Base-by-base conservation (phyloP, 768 basidiomycete species). In the Chalciporus sphaerocephalus region DNA sequence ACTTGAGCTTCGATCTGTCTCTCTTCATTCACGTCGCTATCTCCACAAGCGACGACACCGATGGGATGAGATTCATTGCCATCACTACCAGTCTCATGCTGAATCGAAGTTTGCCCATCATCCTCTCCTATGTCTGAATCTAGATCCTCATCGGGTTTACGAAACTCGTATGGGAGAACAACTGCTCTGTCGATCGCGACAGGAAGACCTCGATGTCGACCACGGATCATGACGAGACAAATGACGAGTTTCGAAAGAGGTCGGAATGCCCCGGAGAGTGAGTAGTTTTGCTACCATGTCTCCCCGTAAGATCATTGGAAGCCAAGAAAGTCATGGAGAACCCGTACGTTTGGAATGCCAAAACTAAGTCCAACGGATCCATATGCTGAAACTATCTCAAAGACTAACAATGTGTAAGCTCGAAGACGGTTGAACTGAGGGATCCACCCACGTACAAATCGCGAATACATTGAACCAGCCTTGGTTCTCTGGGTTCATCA, bases 221-320 rank as follows among this genome's bases (percentile, higher is more conserved):
- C 92, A 46, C 96, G 87, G 50, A 99, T 76, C 91, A 98, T 98
- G 54, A 98, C 92, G 9, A 79, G 64, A 58, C 82, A 84, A 21
- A 97, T 55, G 46, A 98, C 81, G 27, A 98, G 75, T 65, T 98
- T 98, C 0, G 92, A 93, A 5, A 96, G 66, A 0, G 85, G 78
- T 12, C 75, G 71, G 47, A 94, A 81, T 9, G 84, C 79, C 2
- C 92, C 94, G 5, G 80, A 79, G 43, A 97, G 76, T 0, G 89
- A 90, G 56, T 80, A 90, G 60, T 87, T 86, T 60, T 79, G 74
- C 92, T 96, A 51, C n/a, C 7, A 6, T 4, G 20, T 27, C 7
- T 41, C 24, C 12, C 23, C 42, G 11, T 44, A 23, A 61, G 44
- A 46, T 33, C 15, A 37, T n/a, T 5, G 9, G 15, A 8, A 6